Percentiles rank a stretch among this genome's conserved stretches.
Conservation (phyloP, 352 stramenopile species). For the Paralagenidium karlingii region DNA sequence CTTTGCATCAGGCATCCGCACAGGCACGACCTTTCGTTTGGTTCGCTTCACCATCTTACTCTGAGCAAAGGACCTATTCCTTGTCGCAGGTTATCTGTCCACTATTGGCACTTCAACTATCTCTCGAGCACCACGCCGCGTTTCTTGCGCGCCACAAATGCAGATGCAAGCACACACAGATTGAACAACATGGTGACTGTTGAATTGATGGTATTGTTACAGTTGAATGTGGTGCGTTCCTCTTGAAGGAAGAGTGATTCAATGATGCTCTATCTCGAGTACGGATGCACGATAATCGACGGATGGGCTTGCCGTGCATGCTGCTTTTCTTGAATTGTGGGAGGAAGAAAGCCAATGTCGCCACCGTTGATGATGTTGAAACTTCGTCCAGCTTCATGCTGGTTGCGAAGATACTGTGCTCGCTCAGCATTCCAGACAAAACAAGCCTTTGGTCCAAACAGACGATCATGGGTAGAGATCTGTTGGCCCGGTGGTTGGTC, state of each 20-base stretch:
- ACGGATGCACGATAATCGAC: conserved; percentile 49
- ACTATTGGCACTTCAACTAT: no score
- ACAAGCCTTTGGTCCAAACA: background rate
- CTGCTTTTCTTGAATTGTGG: conserved; percentile 53
- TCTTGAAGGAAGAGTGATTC: background rate
- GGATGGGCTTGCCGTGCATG: conserved; percentile 49
- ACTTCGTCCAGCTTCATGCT: conserved; percentile 38
- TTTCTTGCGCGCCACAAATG: no score
- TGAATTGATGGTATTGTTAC: background rate
- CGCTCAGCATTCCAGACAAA: background rate
- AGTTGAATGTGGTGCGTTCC: background rate
- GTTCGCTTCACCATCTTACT: no score
- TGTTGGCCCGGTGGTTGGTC: background rate
- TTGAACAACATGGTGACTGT: background rate
- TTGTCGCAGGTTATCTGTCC: no score
- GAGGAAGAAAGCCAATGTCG: conserved; percentile 29
- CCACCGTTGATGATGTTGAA: conserved; percentile 61
- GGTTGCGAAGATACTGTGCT: conserved; percentile 64
- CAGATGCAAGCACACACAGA: background rate
- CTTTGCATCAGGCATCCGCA: no score
- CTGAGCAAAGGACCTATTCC: no score
- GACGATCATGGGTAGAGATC: background rate
- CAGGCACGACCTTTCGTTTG: no score
- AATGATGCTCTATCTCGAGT: conserved; percentile 41
- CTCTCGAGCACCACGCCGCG: no score